Conservation (phyloP, 1,284 basidiomycete species). For the Ustilago cynodontis region DNA sequence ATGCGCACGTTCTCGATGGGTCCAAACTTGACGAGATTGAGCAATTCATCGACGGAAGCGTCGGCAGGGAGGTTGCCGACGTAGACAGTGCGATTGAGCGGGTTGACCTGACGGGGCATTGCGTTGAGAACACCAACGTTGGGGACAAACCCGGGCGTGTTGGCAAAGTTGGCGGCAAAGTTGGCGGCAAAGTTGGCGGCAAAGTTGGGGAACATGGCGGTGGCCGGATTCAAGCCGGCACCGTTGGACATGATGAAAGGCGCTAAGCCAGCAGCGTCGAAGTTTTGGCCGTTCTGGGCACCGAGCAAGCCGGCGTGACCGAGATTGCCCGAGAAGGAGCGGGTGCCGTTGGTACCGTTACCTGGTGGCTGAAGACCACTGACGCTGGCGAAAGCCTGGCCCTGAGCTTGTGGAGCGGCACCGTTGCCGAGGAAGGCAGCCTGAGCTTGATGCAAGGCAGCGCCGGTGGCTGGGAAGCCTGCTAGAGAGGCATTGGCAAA, state of each 20-base stretch:
- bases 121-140: slow-evolving; percentile 34
- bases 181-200: slow-evolving; percentile 40
- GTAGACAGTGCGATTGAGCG: slow-evolving; percentile 84
- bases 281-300: slow-evolving; percentile 22
- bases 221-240: slow-evolving; percentile 25
- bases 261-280: slow-evolving; percentile 30
- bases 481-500: slow-evolving; percentile 29
- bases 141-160: slow-evolving; percentile 33
- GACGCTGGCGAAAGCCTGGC: slow-evolving; percentile 29
- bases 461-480: slow-evolving; percentile 8
- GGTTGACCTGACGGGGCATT: slow-evolving; percentile 45
- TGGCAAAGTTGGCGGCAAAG: slow-evolving; percentile 43
- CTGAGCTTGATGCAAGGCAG: slow-evolving; percentile 22
- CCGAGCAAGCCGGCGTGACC: slow-evolving; percentile 36
- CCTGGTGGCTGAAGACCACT: slow-evolving; percentile 44
- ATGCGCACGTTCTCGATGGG: slow-evolving; percentile 95
- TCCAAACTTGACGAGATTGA: slow-evolving; percentile 97
- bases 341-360: slow-evolving; percentile 51
- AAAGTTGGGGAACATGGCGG: slow-evolving; percentile 41
- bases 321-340: slow-evolving; percentile 54
- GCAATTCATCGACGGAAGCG: slow-evolving; percentile 94
- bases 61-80: slow-evolving; percentile 96
- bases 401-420: slow-evolving; percentile 21
- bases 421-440: slow-evolving; percentile 30
- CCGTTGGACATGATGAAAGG: slow-evolving; percentile 37